These are phyloP conservation scores for Trypanosomatidae sp. DNA, from an alignment of 208 protist species.

Conservation along the genomic window DNA sequence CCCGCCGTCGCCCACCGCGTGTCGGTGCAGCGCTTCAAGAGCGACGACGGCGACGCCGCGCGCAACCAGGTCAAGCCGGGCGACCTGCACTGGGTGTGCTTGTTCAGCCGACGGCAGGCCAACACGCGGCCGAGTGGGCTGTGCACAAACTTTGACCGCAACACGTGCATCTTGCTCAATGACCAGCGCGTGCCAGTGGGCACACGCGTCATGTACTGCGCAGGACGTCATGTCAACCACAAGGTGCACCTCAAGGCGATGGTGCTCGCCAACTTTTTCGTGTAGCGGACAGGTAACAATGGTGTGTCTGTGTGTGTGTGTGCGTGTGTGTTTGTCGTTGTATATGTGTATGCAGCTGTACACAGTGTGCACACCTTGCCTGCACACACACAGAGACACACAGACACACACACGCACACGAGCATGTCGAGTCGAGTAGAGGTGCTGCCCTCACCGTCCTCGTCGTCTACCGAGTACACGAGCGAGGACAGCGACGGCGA, in stretches of 20 bases:
- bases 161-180: constrained; percentile 88
- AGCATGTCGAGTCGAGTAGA: constrained; percentile 6
- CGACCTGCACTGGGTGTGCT: constrained; percentile 82
- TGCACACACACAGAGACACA: no score
- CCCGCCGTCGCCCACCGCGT: constrained; percentile 81
- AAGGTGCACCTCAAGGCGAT: constrained; percentile 85
- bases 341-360: not conserved
- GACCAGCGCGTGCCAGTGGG: constrained; percentile 83
- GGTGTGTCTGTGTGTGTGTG: no score
- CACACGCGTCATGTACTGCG: constrained; percentile 86
- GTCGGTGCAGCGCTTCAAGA: constrained; percentile 81
- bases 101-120: constrained; percentile 76
- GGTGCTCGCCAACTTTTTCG: constrained; percentile 88
- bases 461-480: no score
- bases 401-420: not conserved
- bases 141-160: constrained; percentile 86
- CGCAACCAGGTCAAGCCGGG: constrained; percentile 76
- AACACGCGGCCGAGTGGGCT: constrained; percentile 82
- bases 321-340: no score
- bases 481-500: no score
- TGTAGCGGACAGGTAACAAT: constrained; percentile 21
- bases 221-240: constrained; percentile 87
- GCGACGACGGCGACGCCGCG: constrained; percentile 40
- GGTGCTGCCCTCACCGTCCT: constrained; percentile 10
- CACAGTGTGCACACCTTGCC: not conserved